Evolutionary conservation across 2,329 filamentous ascomycete genomes (phyloP).

Genomic region (Lasiodiplodia theobromae): DNA sequence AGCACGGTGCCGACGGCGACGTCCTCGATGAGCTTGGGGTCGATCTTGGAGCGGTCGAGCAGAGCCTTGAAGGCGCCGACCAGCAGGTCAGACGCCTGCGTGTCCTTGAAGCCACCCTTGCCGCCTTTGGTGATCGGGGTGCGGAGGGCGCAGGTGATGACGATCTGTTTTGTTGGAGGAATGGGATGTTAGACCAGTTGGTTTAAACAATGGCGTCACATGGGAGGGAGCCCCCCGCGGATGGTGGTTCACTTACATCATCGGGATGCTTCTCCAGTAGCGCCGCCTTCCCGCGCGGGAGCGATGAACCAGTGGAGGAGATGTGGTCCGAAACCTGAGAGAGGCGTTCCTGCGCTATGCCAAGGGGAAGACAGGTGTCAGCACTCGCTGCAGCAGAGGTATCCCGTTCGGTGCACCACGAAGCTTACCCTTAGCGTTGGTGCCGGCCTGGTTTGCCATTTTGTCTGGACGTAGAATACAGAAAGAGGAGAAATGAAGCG

Average conservation of each 20-base stretch:
- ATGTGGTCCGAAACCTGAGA: constrained; percentile 66
- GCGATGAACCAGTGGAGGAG: constrained; percentile 46
- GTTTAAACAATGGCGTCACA: neutral
- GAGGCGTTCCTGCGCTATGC: constrained; percentile 63
- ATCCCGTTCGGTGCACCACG: neutral
- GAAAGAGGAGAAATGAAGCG: neutral
- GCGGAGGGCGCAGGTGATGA: constrained; percentile 90
- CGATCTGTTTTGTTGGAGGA: constrained; percentile 60
- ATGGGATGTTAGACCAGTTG: neutral
- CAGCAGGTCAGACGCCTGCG: constrained; percentile 83
- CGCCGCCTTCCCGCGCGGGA: constrained; percentile 49
- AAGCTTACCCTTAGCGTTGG: constrained; percentile 32
- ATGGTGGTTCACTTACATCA: constrained; percentile 53
- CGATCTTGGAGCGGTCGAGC: constrained; percentile 79
- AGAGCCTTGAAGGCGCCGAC: constrained; percentile 82
- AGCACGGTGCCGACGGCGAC: constrained; percentile 91
- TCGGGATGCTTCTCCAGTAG: constrained; percentile 64
- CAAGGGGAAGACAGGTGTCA: neutral
- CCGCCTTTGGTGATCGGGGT: constrained; percentile 92
- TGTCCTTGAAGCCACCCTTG: constrained; percentile 96
- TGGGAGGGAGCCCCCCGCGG: no score
- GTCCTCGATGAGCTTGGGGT: constrained; percentile 88
- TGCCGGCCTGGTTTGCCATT: constrained; percentile 49
- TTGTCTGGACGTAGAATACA: constrained; percentile 28
- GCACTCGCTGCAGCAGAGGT: neutral